Percentiles rank a stretch among this genome's conserved stretches.
phyloP scores from a whole-genome alignment of 225 moss, liverwort and hornwort genomes.

The Straminergon stramineum region DNA sequence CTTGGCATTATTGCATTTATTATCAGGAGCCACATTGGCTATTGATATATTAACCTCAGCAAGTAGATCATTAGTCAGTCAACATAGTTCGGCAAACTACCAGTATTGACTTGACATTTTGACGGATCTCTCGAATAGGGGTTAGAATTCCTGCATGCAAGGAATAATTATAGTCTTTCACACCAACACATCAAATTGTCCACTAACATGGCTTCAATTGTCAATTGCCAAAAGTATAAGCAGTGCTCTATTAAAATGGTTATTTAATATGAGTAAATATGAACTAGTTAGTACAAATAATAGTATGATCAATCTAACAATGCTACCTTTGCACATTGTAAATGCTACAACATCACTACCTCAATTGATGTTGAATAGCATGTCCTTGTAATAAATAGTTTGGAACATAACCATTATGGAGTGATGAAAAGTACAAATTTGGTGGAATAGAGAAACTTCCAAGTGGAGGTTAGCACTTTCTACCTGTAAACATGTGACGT shows the following conservation, averaged over 20 bases:
- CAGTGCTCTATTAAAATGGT: no score
- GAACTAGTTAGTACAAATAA: fast-evolving
- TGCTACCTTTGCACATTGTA: neutral
- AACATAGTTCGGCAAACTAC: neutral
- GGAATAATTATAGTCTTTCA: neutral
- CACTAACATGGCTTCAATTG: neutral
- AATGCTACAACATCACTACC: neutral
- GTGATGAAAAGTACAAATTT: neutral
- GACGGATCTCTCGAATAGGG: no score
- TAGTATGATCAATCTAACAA: neutral
- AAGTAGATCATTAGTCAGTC: neutral
- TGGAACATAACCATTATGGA: neutral
- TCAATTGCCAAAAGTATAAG: neutral
- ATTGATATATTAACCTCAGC: neutral
- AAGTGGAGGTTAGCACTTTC: neutral
- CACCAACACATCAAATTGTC: neutral
- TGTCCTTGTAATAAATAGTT: neutral
- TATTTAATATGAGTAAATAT: no score
- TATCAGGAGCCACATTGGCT: neutral
- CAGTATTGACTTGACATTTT: no score
- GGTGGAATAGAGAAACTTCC: neutral
- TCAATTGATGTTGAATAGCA: neutral
- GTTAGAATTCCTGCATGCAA: neutral
- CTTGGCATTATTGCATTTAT: neutral
- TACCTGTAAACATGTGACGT: no score